These are phyloP conservation scores for Starmerella apicola DNA, from an alignment of 805 yeast species.

Conservation along the genomic window DNA sequence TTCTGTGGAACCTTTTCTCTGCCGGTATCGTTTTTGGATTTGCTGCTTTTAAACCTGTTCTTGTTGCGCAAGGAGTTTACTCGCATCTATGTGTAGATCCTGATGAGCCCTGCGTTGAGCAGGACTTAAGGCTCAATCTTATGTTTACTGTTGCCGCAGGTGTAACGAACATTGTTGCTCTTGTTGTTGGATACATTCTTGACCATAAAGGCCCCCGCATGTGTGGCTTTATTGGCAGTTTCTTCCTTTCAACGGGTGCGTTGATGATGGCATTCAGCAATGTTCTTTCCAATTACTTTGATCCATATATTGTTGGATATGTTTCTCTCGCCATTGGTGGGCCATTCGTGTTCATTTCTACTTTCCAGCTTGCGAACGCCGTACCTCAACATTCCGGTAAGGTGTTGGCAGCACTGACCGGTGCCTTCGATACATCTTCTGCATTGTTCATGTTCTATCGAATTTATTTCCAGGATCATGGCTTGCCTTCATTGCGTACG, in stretches of 20 bases:
- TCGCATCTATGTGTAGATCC: slow-evolving; percentile 42
- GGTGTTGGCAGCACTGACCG: slow-evolving; percentile 69
- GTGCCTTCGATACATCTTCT: slow-evolving; percentile 90
- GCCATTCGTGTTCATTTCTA: slow-evolving; percentile 82
- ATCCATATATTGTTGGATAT: slow-evolving; percentile 66
- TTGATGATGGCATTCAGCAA: slow-evolving; percentile 33
- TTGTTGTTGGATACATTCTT: slow-evolving; percentile 67
- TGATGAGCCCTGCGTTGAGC: slow-evolving; percentile 45
- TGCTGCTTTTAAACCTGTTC: slow-evolving; percentile 82
- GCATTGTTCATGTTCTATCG: slow-evolving; percentile 73
- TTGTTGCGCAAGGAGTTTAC: slow-evolving; percentile 69
- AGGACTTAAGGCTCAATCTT: slow-evolving; percentile 68
- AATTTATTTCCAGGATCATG: slow-evolving; percentile 39
- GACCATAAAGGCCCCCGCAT: slow-evolving; percentile 72
- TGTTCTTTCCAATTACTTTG: slow-evolving; percentile 30
- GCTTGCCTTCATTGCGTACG: slow-evolving; percentile 34
- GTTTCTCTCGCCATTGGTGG: slow-evolving; percentile 75
- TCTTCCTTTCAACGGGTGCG: slow-evolving; percentile 47
- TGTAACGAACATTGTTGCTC: slow-evolving; percentile 69
- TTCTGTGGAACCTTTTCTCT: slow-evolving; percentile 75
- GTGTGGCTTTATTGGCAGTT: slow-evolving; percentile 63
- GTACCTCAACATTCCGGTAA: slow-evolving; percentile 76
- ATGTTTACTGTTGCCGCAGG: slow-evolving; percentile 82
- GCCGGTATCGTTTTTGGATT: slow-evolving; percentile 94
- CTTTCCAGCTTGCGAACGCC: slow-evolving; percentile 79